Base-by-base conservation (phyloP, 139 green algal species). In the Chlorella sp. region DNA sequence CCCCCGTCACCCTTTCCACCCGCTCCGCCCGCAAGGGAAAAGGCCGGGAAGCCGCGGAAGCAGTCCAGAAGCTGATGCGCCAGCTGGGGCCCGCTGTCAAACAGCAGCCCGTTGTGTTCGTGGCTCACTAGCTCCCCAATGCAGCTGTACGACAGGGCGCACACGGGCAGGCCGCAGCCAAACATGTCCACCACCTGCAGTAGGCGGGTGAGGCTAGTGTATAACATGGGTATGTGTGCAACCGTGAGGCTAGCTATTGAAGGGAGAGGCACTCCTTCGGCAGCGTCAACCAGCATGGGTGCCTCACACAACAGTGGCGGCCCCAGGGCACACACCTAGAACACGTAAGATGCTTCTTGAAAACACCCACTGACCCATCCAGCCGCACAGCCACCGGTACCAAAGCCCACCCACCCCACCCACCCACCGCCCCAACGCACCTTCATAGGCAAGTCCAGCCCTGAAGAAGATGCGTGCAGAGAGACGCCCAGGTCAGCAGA, bases 171-270 rank as follows among this genome's bases (percentile, higher is more conserved):
- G 12, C 96, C 97, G 83, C 94, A 94, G 0, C 98, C 98, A 95
- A 98, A 99, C 98, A 99, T 99, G 93, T 99, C 98, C 5, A 99
- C 96, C 18, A 99, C 96, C 94, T 99, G 99, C 98, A 99, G 99
- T 0, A 97, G 98, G 99, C 94, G 90, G 5, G 64, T 18, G 48
- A 30, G 3, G 0, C 9, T 39, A 14, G 71, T n/a, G n/a, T n/a
- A n/a, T n/a, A 42, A 30, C 30, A 16, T 0, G 75, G 12, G 26
- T 0, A 64, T 28, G 42, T 4, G 12, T 14, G 11, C n/a, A n/a
- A n/a, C n/a, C n/a, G n/a, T n/a, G 80, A 24, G 2, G 0, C 9
- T 39, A 14, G 71, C 19, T 76, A 5, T 76, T 18, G 18, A 76
- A n/a, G 21, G 21, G 68, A 68, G 68, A 18, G 24, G 21, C 19